phyloP scores from a whole-genome alignment of 345 rosid species.

The Reutealis trisperma region DNA sequence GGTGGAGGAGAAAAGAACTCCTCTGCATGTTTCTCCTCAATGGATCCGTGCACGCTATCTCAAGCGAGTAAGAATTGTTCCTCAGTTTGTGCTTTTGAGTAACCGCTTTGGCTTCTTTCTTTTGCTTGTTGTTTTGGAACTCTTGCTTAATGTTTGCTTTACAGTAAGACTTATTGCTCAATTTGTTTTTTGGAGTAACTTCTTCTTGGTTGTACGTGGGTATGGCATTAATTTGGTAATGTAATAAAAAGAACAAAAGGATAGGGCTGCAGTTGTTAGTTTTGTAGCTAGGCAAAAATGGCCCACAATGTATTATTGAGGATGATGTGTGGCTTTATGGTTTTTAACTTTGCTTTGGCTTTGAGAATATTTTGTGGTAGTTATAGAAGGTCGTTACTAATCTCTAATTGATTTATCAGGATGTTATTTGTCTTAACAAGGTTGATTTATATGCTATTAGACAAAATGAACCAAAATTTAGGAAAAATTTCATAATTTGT shows the following conservation, averaged over 20 bases:
- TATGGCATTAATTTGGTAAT: background rate
- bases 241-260: background rate
- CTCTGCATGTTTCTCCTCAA: constrained; percentile 74
- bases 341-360: background rate
- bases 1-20: constrained; percentile 75
- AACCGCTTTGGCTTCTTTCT: background rate
- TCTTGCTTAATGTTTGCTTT: background rate
- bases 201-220: background rate
- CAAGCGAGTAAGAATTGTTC: constrained; percentile 52
- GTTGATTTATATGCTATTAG: background rate
- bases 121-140: constrained; percentile 5
- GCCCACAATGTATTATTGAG: constrained; percentile 8
- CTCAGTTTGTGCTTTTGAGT: background rate
- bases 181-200: constrained; percentile 5
- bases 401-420: background rate
- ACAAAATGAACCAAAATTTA: background rate
- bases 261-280: background rate
- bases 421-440: background rate
- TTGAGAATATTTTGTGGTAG: background rate
- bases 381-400: background rate
- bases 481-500: background rate
- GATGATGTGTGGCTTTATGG: background rate
- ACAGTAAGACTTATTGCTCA: background rate
- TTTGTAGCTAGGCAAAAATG: constrained; percentile 1
- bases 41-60: constrained; percentile 95